Percentiles rank a stretch among this genome's conserved stretches.
Evolutionary conservation across 75 land plant genomes (phyloP).

Genomic region (Cunninghamia lanceolata): DNA sequence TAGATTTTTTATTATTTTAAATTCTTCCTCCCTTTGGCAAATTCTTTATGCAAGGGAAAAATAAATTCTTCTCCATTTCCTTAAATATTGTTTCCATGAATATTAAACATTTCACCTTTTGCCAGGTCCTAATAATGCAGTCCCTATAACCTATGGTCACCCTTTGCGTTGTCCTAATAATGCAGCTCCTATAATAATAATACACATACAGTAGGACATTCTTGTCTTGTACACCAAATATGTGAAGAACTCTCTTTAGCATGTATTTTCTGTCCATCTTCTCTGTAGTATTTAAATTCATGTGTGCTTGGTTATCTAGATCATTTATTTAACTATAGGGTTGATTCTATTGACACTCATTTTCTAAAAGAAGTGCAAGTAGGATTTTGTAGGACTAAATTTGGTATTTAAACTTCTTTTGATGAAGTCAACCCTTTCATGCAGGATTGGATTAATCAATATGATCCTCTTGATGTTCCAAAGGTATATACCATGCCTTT

Average conservation of each 20-base stretch:
- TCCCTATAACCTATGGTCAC: too few species aligned
- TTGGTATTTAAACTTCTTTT: not conserved
- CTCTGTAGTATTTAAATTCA: not conserved
- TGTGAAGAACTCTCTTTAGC: not conserved
- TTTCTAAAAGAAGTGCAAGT: conserved; percentile 1
- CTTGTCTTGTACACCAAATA: not conserved
- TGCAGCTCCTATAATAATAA: too few species aligned
- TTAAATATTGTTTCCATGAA: not conserved
- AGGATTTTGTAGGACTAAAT: not conserved
- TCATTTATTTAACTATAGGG: not conserved
- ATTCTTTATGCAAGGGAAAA: not conserved
- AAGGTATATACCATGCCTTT: conserved; percentile 44
- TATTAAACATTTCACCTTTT: not conserved
- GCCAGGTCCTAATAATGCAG: too few species aligned
- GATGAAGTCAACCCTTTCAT: conserved; percentile 7
- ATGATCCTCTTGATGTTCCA: conserved; percentile 95
- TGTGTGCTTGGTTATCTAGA: not conserved
- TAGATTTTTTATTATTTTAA: too few species aligned
- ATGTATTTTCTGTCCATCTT: not conserved
- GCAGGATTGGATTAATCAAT: conserved; percentile 98
- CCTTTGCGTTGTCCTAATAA: too few species aligned
- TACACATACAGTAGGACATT: not conserved
- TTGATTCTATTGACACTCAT: not conserved
- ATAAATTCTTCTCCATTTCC: not conserved
- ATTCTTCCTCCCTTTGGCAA: not conserved